phyloP scores from a whole-genome alignment of 192 early-diverging fungal species.

The Backusella circina region DNA sequence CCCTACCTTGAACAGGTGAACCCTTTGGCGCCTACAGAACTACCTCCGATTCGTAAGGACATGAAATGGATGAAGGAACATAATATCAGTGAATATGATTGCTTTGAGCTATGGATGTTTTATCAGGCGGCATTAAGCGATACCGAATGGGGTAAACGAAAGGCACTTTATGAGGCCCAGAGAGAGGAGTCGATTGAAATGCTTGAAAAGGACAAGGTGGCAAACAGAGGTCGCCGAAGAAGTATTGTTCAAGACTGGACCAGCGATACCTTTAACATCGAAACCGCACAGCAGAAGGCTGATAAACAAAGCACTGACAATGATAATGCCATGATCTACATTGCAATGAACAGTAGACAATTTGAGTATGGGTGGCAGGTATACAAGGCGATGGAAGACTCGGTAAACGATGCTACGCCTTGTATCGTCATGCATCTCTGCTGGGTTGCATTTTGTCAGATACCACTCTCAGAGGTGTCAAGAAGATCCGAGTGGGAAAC shows the following conservation, averaged over 20 bases:
- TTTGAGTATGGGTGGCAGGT: constrained; percentile 26
- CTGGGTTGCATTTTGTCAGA: constrained; percentile 12
- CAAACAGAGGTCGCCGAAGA: neutral
- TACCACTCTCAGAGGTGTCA: constrained; percentile 12
- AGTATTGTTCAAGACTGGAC: constrained; percentile 6
- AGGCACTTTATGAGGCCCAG: neutral
- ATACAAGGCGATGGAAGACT: constrained; percentile 9
- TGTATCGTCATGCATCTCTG: constrained; percentile 20
- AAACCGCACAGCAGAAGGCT: neutral
- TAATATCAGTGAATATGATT: constrained; percentile 13
- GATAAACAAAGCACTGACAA: constrained; percentile 2
- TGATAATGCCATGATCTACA: constrained; percentile 19
- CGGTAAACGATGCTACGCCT: constrained; percentile 8
- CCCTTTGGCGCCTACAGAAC: constrained; percentile 6
- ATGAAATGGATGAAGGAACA: constrained; percentile 19
- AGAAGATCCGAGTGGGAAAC: constrained; percentile 13
- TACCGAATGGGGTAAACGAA: constrained; percentile 6
- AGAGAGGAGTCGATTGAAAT: neutral
- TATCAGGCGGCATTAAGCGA: constrained; percentile 12
- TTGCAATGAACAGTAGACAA: constrained; percentile 9
- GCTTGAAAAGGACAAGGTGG: neutral
- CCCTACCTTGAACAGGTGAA: constrained; percentile 13
- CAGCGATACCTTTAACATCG: neutral
- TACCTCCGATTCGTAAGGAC: constrained; percentile 7
- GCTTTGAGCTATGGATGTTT: constrained; percentile 15